Evolutionary conservation across 768 basidiomycete genomes (phyloP), one percentile per base, ranked within the genome.

Genomic region (Leccinum olivaceopallidum): DNA sequence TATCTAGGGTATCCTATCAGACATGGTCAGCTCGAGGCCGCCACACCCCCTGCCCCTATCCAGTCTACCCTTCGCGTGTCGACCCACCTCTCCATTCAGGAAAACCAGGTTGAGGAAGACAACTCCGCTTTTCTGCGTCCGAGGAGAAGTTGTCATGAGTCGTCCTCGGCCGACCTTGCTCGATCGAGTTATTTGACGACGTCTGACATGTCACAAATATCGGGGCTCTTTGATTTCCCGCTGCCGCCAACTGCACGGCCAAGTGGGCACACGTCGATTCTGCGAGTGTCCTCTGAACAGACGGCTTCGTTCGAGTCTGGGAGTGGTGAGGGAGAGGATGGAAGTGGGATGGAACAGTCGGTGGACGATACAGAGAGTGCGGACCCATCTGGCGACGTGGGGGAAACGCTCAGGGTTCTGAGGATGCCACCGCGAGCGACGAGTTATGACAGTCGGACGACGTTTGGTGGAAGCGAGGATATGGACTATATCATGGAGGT

Each of bases 141-240:
- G 5, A 58, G 69, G 61, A 58, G 64, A 18, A 67, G 57, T 47
- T 61, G 71, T 14, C 60, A 56, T 66, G 70, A 60, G 56, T 63
- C 32, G 67, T 48, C 63, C 26, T 73, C 78, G 6, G 62, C 77
- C 6, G 71, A 75, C 36, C 70, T 34, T 54, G 63, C 77, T 5
- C 80, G 82, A 13, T 77, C 79, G 60, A 91, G 89, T 69, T 86
- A 81, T 69, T 75, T 85, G 78, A 91, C 89, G 34, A 80, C 79
- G 2, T 87, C 87, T 0, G 76, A 72, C 39, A 63, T 75, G 10
- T 90, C 89, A 1, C 80, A 80, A 32, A 90, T 91, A 79, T 90
- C 89, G 2, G 79, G 80, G 9, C 79, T 90, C 14, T 89, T 87
- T 5, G 89, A 90, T 66, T 91, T 91, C 69, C 89, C 89, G 2